phyloP scores from a whole-genome alignment of 257 asterid genomes.

The Thymus quinquecostatus region DNA sequence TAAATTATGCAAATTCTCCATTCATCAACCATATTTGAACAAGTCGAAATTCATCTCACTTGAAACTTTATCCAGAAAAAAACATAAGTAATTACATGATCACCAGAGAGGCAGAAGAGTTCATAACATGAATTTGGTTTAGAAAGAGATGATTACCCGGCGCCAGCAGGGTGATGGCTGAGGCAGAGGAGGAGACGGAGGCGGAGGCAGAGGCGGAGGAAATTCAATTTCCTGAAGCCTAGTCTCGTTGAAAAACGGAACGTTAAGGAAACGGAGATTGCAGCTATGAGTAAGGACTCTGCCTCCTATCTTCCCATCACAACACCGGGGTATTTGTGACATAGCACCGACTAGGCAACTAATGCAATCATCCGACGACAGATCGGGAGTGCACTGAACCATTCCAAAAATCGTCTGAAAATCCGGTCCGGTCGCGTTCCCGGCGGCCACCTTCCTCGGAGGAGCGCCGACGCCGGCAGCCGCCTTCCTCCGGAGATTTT shows the following conservation, averaged over 20 bases:
- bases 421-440: constrained; percentile 18
- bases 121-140: too few species aligned
- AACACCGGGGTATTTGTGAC: background rate
- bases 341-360: constrained; percentile 24
- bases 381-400: constrained; percentile 45
- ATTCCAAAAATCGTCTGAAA: constrained; percentile 17
- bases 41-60: too few species aligned
- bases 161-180: background rate
- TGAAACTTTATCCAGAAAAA: too few species aligned
- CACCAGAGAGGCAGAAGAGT: too few species aligned
- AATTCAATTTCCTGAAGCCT: constrained; percentile 28
- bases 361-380: constrained; percentile 31
- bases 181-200: background rate
- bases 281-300: constrained; percentile 38
- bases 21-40: too few species aligned
- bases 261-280: constrained; percentile 29
- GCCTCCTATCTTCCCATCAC: constrained; percentile 23
- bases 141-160: too few species aligned
- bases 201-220: background rate
- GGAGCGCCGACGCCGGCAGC: constrained; percentile 28
- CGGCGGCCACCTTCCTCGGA: constrained; percentile 35
- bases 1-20: too few species aligned
- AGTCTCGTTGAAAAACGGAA: constrained; percentile 22
- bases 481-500: constrained; percentile 24
- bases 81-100: too few species aligned